Percentiles rank a stretch among this genome's conserved stretches.
Conservation (phyloP, 768 basidiomycete genomes). For the Mycena latifolia region DNA sequence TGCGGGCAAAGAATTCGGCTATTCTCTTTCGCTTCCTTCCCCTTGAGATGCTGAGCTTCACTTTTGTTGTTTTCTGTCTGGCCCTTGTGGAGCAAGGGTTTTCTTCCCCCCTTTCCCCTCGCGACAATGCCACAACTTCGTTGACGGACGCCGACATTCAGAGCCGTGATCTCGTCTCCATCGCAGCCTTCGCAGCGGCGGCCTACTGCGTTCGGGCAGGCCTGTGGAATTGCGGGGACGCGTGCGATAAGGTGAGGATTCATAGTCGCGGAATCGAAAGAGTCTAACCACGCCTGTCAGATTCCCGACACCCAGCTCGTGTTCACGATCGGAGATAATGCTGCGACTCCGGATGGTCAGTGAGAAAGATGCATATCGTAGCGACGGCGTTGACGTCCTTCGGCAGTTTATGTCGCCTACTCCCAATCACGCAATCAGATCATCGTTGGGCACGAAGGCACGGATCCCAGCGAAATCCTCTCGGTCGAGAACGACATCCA, state of each 20-base stretch:
- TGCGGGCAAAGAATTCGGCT: too few relatives aligned
- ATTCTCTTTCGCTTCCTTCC: too few relatives aligned
- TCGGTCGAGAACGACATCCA: slow-evolving; percentile 19
- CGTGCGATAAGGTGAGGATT: slow-evolving; percentile 5
- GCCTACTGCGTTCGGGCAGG: slow-evolving; percentile 24
- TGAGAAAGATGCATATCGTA: background rate
- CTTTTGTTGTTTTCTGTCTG: slow-evolving; percentile 5
- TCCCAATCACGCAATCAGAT: slow-evolving; percentile 23
- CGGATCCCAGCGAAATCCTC: slow-evolving; percentile 9
- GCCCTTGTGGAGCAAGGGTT: slow-evolving; percentile 20
- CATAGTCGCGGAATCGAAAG: background rate
- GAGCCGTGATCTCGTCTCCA: slow-evolving; percentile 15
- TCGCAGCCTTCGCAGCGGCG: slow-evolving; percentile 23
- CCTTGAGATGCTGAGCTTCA: slow-evolving; percentile 22
- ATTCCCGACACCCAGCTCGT: slow-evolving; percentile 23
- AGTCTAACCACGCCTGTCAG: background rate
- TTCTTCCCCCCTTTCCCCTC: slow-evolving; percentile 11
- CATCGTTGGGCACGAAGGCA: slow-evolving; percentile 27
- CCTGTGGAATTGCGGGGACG: slow-evolving; percentile 14
- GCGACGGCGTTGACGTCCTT: background rate
- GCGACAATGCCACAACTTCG: slow-evolving; percentile 6
- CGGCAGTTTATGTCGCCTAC: slow-evolving; percentile 12
- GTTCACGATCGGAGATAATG: slow-evolving; percentile 18
- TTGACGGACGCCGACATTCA: slow-evolving; percentile 11
- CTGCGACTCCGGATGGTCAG: slow-evolving; percentile 24